Evolutionary conservation across 768 basidiomycete genomes (phyloP).

Genomic region (Lepiota venenata): DNA sequence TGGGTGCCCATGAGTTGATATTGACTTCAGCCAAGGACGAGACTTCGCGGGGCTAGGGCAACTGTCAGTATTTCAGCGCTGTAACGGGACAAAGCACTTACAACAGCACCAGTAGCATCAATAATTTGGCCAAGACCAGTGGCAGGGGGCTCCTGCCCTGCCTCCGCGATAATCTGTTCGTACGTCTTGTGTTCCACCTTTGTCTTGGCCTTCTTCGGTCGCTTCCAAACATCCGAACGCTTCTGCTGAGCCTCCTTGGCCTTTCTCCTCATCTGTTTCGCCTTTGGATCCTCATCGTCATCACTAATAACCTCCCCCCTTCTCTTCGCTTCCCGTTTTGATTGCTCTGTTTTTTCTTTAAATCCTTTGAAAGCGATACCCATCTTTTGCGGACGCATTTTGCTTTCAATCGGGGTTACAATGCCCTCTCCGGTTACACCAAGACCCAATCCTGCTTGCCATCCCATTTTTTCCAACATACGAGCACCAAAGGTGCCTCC

Average conservation of each 20-base stretch:
- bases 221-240: slow-evolving; percentile 81
- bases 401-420: slow-evolving; percentile 83
- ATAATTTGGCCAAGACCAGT: slow-evolving; percentile 83
- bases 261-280: slow-evolving; percentile 50
- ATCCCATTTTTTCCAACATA: slow-evolving; percentile 94
- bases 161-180: slow-evolving; percentile 91
- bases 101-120: slow-evolving; percentile 91
- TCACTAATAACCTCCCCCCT: slow-evolving; percentile 74
- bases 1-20: slow-evolving; percentile 78
- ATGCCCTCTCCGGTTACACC: slow-evolving; percentile 78
- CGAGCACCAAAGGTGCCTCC: slow-evolving; percentile 78
- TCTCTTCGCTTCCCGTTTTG: slow-evolving; percentile 74
- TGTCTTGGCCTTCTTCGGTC: slow-evolving; percentile 78
- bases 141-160: slow-evolving; percentile 54
- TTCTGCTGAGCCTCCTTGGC: slow-evolving; percentile 53
- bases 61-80: slow-evolving; percentile 6
- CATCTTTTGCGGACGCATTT: slow-evolving; percentile 79
- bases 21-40: slow-evolving; percentile 79
- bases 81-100: slow-evolving; percentile 34
- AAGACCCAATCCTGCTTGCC: slow-evolving; percentile 80
- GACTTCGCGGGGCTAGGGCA: slow-evolving; percentile 75
- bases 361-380: slow-evolving; percentile 88
- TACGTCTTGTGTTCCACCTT: slow-evolving; percentile 95
- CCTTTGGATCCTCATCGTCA: slow-evolving; percentile 55
- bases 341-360: slow-evolving; percentile 84